phyloP scores from a whole-genome alignment of 306 rosid species.

The Acacia confusa region DNA sequence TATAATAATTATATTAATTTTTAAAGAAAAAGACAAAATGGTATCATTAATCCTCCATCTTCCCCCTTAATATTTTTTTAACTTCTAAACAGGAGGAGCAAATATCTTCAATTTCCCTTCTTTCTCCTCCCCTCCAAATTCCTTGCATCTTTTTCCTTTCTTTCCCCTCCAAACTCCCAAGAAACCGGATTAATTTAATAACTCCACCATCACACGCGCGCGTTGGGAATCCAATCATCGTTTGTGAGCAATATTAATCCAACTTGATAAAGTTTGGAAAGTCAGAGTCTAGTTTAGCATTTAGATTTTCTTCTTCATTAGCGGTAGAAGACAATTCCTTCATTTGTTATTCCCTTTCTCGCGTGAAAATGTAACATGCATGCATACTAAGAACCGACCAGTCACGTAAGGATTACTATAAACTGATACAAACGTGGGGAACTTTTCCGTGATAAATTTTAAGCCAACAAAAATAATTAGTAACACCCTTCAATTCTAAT shows the following conservation, averaged over 20 bases:
- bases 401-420: not conserved
- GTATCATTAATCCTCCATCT: too few relatives aligned
- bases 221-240: too few relatives aligned
- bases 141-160: too few relatives aligned
- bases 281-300: not conserved
- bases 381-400: not conserved
- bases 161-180: too few relatives aligned
- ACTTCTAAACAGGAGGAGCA: too few relatives aligned
- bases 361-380: not conserved
- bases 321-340: not conserved
- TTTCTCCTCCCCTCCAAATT: too few relatives aligned
- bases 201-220: not conserved
- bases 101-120: too few relatives aligned
- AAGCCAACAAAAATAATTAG: not conserved
- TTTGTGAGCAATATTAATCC: not conserved
- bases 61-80: too few relatives aligned
- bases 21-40: too few relatives aligned
- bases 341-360: not conserved
- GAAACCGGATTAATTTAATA: not conserved
- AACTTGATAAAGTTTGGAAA: not conserved
- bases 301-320: not conserved
- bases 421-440: not conserved
- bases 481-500: not conserved
- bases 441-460: not conserved
- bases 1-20: too few relatives aligned